Conservation (phyloP, 2,329 filamentous ascomycete genomes). For the Didymella sp. region DNA sequence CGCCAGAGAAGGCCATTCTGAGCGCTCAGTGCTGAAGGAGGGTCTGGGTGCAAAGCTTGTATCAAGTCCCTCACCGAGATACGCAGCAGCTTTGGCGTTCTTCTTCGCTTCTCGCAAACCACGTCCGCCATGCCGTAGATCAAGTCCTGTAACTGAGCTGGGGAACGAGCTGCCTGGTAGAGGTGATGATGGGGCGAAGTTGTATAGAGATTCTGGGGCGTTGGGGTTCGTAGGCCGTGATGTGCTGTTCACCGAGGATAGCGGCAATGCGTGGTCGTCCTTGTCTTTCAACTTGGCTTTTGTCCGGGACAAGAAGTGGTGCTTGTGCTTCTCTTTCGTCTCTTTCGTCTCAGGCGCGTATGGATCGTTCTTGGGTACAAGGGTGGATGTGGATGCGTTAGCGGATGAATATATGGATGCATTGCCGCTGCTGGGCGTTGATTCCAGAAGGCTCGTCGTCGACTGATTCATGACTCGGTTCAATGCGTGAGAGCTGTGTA, state of each 20-base stretch:
- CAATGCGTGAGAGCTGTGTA: slow-evolving; percentile 67
- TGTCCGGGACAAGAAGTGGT: slow-evolving; percentile 79
- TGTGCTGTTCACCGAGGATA: slow-evolving; percentile 79
- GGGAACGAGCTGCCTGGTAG: slow-evolving; percentile 72
- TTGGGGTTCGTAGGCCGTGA: slow-evolving; percentile 77
- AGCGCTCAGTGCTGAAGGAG: slow-evolving; percentile 49
- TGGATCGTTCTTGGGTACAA: slow-evolving; percentile 64
- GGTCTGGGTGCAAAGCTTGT: slow-evolving; percentile 46
- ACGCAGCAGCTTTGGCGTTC: slow-evolving; percentile 57
- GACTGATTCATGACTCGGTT: slow-evolving; percentile 70
- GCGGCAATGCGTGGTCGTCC: slow-evolving; percentile 71
- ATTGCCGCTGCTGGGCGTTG: slow-evolving; percentile 60
- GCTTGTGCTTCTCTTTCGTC: slow-evolving; percentile 66
- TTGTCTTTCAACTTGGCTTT: slow-evolving; percentile 78
- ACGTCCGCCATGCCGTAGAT: slow-evolving; percentile 77
- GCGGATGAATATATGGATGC: slow-evolving; percentile 74
- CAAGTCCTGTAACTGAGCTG: slow-evolving; percentile 82
- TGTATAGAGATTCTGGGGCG: slow-evolving; percentile 78
- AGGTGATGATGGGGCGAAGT: slow-evolving; percentile 77
- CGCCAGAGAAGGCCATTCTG: slow-evolving; percentile 46
- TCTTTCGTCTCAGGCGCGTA: slow-evolving; percentile 67
- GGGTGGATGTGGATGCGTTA: slow-evolving; percentile 80
- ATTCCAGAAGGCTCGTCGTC: slow-evolving; percentile 72
- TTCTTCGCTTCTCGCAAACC: slow-evolving; percentile 77
- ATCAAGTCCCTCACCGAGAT: slow-evolving; percentile 44